phyloP scores from a whole-genome alignment of 2,329 filamentous ascomycete genomes.

The Leptosphaerulina australis region DNA sequence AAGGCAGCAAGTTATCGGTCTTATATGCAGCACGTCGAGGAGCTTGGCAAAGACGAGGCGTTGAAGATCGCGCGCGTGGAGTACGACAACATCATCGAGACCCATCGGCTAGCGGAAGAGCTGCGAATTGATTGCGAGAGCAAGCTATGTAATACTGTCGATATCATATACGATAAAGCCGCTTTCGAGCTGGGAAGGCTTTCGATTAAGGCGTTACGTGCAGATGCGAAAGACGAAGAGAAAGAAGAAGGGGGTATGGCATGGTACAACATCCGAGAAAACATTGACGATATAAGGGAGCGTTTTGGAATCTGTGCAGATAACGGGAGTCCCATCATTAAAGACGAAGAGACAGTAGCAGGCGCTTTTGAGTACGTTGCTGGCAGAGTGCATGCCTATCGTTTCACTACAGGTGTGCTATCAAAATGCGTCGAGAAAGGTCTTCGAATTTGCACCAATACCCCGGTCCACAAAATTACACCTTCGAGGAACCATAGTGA shows the following conservation, averaged over 20 bases:
- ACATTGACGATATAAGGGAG: slow-evolving; percentile 15
- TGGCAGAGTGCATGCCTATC: slow-evolving; percentile 42
- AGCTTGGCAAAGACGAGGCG: slow-evolving; percentile 58
- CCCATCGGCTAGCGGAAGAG: slow-evolving; percentile 60
- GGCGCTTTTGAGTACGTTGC: slow-evolving; percentile 44
- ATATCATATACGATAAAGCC: slow-evolving; percentile 60
- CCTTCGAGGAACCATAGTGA: not conserved
- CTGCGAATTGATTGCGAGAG: slow-evolving; percentile 56
- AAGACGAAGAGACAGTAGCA: slow-evolving; percentile 26
- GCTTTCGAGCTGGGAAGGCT: slow-evolving; percentile 38
- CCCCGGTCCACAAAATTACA: slow-evolving; percentile 31
- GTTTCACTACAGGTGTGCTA: slow-evolving; percentile 37
- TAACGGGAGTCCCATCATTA: slow-evolving; percentile 28
- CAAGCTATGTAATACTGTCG: slow-evolving; percentile 59
- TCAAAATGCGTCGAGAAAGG: slow-evolving; percentile 34
- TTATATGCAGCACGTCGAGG: slow-evolving; percentile 56
- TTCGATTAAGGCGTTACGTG: slow-evolving; percentile 32
- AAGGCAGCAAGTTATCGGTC: slow-evolving; percentile 59
- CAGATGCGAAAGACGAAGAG: slow-evolving; percentile 34
- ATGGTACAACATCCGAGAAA: slow-evolving; percentile 35
- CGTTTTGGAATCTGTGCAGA: slow-evolving; percentile 26
- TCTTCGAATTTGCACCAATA: slow-evolving; percentile 38
- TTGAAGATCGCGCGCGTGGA: slow-evolving; percentile 51
- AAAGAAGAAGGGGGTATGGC: slow-evolving; percentile 32
- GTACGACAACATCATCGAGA: slow-evolving; percentile 56